Percentiles rank a stretch among this genome's conserved stretches.
Conservation (phyloP, 2,329 filamentous ascomycete species). For the Exophiala lecanii-corni region DNA sequence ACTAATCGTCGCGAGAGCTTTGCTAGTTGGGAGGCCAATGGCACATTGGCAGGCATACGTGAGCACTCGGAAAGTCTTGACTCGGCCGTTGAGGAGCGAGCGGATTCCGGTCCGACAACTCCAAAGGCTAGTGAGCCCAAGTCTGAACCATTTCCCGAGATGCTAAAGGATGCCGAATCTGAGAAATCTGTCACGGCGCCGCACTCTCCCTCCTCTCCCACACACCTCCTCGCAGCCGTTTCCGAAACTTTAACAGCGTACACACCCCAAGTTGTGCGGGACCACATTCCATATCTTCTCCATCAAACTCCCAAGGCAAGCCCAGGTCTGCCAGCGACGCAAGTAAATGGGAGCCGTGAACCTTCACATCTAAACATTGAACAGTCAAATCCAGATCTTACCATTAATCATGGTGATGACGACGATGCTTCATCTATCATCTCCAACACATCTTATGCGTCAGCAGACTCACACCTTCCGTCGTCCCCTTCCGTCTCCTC, state of each 20-base stretch:
- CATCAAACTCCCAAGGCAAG: constrained; percentile 5
- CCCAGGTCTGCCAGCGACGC: constrained; percentile 1
- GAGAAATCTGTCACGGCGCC: neutral
- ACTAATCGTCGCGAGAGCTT: constrained; percentile 20
- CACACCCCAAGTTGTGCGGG: constrained; percentile 47
- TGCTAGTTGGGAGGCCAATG: constrained; percentile 27
- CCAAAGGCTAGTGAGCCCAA: constrained; percentile 10
- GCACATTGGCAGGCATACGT: constrained; percentile 26
- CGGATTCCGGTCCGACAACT: constrained; percentile 4
- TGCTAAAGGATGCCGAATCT: neutral
- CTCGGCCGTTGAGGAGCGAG: constrained; percentile 4
- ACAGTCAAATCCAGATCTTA: neutral
- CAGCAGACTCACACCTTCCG: constrained; percentile 29
- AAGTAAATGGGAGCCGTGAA: neutral
- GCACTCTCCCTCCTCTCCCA: constrained; percentile 7
- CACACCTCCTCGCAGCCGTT: constrained; percentile 23
- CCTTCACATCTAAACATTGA: neutral
- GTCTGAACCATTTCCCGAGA: neutral
- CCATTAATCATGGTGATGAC: constrained; percentile 3
- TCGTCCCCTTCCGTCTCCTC: constrained; percentile 18
- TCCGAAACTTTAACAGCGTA: constrained; percentile 45
- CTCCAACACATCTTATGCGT: constrained; percentile 29
- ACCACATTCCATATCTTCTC: constrained; percentile 33
- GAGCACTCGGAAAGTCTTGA: constrained; percentile 16
- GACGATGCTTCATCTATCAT: constrained; percentile 25